Conservation (phyloP, 1,139 yeast species). For the Taphrina confusa region DNA sequence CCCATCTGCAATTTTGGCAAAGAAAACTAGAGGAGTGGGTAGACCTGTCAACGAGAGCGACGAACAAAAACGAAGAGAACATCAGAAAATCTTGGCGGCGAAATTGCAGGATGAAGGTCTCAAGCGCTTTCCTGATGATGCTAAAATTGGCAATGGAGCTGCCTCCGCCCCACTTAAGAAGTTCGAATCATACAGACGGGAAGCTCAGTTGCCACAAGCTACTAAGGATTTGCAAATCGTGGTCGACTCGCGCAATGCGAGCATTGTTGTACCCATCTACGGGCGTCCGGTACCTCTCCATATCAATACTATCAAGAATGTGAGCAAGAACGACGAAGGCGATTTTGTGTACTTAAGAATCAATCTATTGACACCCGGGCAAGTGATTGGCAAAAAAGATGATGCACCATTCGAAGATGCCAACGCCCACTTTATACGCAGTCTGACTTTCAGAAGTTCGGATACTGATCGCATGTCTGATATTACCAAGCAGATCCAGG, state of each 20-base stretch:
- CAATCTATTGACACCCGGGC: conserved; percentile 92
- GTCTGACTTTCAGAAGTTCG: conserved; percentile 82
- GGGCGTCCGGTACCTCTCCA: conserved; percentile 99
- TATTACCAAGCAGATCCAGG: conserved; percentile 85
- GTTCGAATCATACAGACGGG: conserved; percentile 92
- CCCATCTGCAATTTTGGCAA: conserved; percentile 58
- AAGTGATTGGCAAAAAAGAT: conserved; percentile 63
- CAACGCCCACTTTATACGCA: conserved; percentile 81
- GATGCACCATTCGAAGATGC: conserved; percentile 93
- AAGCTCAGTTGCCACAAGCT: conserved; percentile 80
- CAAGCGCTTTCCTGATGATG: conserved; percentile 43
- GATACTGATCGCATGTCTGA: conserved; percentile 92
- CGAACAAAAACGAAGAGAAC: conserved; percentile 78
- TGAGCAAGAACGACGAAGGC: conserved; percentile 94
- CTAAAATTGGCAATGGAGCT: conserved; percentile 63
- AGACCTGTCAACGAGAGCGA: conserved; percentile 69
- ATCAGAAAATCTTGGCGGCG: conserved; percentile 60
- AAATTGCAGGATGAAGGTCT: conserved; percentile 41
- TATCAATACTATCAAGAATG: conserved; percentile 88
- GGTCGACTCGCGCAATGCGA: conserved; percentile 83
- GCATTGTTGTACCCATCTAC: conserved; percentile 84
- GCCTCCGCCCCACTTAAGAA: conserved; percentile 77
- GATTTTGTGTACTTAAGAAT: conserved; percentile 87
- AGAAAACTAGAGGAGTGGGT: conserved; percentile 73
- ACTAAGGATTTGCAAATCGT: conserved; percentile 83